These are phyloP conservation scores for Cladorrhinum sp. DNA, from an alignment of 2,329 filamentous ascomycete genomes.

Conservation along the genomic window DNA sequence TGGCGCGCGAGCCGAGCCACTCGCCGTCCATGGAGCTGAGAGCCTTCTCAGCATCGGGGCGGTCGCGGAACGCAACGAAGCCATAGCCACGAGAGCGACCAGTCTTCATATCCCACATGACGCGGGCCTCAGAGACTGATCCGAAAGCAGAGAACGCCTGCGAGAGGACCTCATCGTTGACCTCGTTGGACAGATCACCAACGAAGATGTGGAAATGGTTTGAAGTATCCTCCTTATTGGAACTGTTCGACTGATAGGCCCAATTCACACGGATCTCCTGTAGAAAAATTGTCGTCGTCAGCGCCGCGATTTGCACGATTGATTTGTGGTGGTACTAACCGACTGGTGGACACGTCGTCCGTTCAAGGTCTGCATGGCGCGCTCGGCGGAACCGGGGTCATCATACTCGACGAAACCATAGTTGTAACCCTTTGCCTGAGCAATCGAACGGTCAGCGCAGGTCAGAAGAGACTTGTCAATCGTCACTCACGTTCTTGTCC, in stretches of 20 bases:
- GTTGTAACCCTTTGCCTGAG: constrained; percentile 89
- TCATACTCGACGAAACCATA: constrained; percentile 99
- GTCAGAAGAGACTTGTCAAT: background rate
- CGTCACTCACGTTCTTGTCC: constrained; percentile 87
- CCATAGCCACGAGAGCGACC: constrained; percentile 95
- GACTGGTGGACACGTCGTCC: constrained; percentile 93
- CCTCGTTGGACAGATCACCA: constrained; percentile 94
- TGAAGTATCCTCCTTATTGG: constrained; percentile 94
- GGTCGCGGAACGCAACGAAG: constrained; percentile 95
- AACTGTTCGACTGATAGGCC: constrained; percentile 96
- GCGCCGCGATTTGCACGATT: background rate
- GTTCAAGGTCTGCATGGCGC: constrained; percentile 96
- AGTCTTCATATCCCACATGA: constrained; percentile 99
- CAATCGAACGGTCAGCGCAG: constrained; percentile 9
- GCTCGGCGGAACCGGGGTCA: constrained; percentile 91
- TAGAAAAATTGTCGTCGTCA: background rate
- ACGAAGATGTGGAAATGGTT: constrained; percentile 99
- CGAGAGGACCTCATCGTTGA: constrained; percentile 91
- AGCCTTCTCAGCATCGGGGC: constrained; percentile 90
- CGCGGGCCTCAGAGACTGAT: constrained; percentile 91
- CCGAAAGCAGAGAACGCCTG: constrained; percentile 97
- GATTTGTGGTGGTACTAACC: constrained; percentile 51
- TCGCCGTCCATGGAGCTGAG: constrained; percentile 98
- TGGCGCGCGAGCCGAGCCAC: constrained; percentile 96
- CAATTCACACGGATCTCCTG: constrained; percentile 97